Evolutionary conservation across 208 protist species (phyloP).

Genomic region (Willaertia magna): DNA sequence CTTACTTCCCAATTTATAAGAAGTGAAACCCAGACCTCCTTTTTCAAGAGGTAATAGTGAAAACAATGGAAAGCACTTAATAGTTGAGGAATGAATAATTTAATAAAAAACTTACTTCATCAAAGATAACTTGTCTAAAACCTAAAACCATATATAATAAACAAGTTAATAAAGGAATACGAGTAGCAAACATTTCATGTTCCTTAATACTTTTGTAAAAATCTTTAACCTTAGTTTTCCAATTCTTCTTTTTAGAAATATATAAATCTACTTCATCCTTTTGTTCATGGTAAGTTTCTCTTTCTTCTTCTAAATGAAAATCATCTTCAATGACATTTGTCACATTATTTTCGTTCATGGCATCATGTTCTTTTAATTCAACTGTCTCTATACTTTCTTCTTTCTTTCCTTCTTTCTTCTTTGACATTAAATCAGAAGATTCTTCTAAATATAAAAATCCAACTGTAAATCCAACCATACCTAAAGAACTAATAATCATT

Average conservation of each 20-base stretch:
- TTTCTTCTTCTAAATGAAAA: no score
- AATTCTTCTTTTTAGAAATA: no score
- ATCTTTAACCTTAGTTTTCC: no score
- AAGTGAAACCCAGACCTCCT: background rate
- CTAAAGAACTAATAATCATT: background rate
- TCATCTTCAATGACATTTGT: no score
- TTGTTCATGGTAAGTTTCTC: no score
- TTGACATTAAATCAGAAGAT: background rate
- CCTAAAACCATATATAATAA: background rate
- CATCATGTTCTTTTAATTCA: background rate
- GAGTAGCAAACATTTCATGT: background rate
- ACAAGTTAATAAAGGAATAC: background rate
- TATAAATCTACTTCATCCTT: no score
- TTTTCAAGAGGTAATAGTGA: background rate
- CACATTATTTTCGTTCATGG: background rate
- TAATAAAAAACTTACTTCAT: no score
- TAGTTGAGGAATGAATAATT: no score
- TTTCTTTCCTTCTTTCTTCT: background rate
- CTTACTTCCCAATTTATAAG: background rate
- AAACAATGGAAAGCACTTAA: background rate
- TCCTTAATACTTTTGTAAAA: background rate
- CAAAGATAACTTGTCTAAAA: background rate
- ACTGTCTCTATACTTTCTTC: background rate
- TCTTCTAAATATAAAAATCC: background rate
- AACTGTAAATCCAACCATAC: background rate